Evolutionary conservation across 78 protist species (phyloP), one percentile per base, ranked within the genome.

Genomic region (Emiliania huxleyi): DNA sequence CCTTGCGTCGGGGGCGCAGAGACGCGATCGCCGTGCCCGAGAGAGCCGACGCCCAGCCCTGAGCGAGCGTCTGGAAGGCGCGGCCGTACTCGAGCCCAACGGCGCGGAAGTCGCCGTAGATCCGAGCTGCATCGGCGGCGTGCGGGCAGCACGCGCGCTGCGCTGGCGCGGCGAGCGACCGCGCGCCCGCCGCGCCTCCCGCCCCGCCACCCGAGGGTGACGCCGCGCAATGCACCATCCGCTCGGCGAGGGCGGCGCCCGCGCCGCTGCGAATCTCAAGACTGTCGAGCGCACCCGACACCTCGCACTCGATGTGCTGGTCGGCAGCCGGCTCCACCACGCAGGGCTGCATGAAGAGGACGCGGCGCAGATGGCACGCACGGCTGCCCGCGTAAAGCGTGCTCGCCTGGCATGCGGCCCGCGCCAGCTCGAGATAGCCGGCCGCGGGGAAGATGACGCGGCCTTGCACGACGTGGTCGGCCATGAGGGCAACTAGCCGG

Each of bases 361-460:
- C 75, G n/a, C 38, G 12, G 11, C 33, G 37, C 11, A 69, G 75
- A 26, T 12, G 18, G 12, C 37, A 12, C 12, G 37, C 75, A n/a
- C n/a, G n/a, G n/a, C n/a, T n/a, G n/a, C n/a, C n/a, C n/a, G n/a
- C n/a, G n/a, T n/a, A n/a, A n/a, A n/a, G n/a, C n/a, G n/a, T n/a
- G n/a, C n/a, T n/a, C n/a, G n/a, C n/a, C 11, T 29, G n/a, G 12
- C 37, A 12, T 4, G n/a, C 75, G 23, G 75, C 75, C 37, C 37
- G 37, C 12, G 75, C 75, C 37, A 69, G 23, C n/a, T 69, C 75
- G 23, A 69, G 75, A 15, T 69, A 69, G 11, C 33, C 75, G 11
- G 75, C n/a, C n/a, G 75, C 75, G 38, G 75, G 75, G 75, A 69
- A 69, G 75, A 69, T 69, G 37, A 69, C 75, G n/a, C 75, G 75